Percentiles rank a stretch among this genome's conserved stretches.
These are phyloP conservation scores for Cyathus striatus DNA, from an alignment of 768 basidiomycete genomes.

Conservation along the genomic window DNA sequence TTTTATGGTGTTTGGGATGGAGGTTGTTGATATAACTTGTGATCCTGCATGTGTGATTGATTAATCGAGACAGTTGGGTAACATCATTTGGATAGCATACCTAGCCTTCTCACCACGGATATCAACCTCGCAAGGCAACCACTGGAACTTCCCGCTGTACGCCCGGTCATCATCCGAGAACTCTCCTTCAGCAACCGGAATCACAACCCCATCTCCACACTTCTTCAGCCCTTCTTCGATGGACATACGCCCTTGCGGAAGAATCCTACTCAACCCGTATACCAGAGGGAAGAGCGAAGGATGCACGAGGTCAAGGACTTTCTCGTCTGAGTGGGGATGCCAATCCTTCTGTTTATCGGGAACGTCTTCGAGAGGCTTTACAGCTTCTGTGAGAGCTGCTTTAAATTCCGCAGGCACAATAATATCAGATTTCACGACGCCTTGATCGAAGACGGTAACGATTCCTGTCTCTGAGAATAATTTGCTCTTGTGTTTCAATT, in stretches of 20 bases:
- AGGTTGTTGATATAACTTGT: slow-evolving; percentile 31
- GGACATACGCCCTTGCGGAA: slow-evolving; percentile 1
- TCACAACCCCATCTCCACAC: no score
- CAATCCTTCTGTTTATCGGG: slow-evolving; percentile 29
- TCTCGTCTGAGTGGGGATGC: slow-evolving; percentile 33
- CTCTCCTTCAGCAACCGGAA: no score
- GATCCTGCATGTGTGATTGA: slow-evolving; percentile 7
- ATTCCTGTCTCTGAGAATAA: slow-evolving; percentile 2
- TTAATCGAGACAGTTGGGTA: no score
- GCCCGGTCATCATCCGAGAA: no score
- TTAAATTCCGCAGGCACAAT: slow-evolving; percentile 13
- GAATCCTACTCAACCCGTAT: slow-evolving; percentile 19
- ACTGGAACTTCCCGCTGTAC: slow-evolving; percentile 9
- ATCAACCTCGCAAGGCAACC: slow-evolving; percentile 7
- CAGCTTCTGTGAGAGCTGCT: slow-evolving; percentile 10
- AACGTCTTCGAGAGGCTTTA: slow-evolving; percentile 23
- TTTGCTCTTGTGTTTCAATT: slow-evolving; percentile 14
- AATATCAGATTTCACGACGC: slow-evolving; percentile 17
- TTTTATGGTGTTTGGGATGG: slow-evolving; percentile 12
- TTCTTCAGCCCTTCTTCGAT: slow-evolving; percentile 8
- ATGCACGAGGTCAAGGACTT: slow-evolving; percentile 36
- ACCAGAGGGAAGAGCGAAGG: slow-evolving; percentile 30
- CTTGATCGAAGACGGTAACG: slow-evolving; percentile 8
- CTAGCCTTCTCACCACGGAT: slow-evolving; percentile 7
- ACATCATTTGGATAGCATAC: no score